Percentiles rank a stretch among this genome's conserved stretches.
Conservation (phyloP, 2,329 filamentous ascomycete genomes). For the Fusarium annulatum region DNA sequence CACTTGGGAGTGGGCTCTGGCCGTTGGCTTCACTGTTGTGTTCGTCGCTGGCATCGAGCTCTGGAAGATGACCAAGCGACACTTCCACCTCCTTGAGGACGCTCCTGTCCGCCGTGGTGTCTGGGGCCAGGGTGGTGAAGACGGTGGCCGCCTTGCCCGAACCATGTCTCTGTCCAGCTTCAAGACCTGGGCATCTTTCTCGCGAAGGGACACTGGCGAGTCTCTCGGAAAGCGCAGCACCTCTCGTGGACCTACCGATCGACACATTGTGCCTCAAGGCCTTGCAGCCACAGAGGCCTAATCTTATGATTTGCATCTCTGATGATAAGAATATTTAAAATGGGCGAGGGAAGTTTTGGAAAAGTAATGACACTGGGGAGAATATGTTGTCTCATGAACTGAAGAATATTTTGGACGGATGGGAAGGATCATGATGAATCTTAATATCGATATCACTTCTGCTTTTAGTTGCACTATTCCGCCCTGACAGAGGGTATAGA, state of each 20-base stretch:
- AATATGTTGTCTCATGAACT: background rate
- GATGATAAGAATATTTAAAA: background rate
- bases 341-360: background rate
- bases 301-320: conserved; percentile 14
- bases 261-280: conserved; percentile 43
- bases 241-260: conserved; percentile 35
- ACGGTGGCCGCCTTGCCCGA: conserved; percentile 58
- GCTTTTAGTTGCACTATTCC: conserved; percentile 27
- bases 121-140: conserved; percentile 65
- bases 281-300: conserved; percentile 42
- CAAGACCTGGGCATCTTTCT: conserved; percentile 58
- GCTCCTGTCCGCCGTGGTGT: conserved; percentile 60
- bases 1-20: conserved; percentile 79
- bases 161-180: conserved; percentile 65
- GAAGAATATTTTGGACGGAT: conserved; percentile 1
- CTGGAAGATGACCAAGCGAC: conserved; percentile 78
- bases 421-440: conserved; percentile 6
- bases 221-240: conserved; percentile 46
- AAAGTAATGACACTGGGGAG: background rate
- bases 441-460: conserved; percentile 26
- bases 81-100: conserved; percentile 63
- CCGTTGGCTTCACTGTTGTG: conserved; percentile 70
- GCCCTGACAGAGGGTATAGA: conserved; percentile 35
- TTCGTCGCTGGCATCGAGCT: conserved; percentile 76
- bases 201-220: conserved; percentile 55